Base-by-base conservation (phyloP, 768 basidiomycete genomes). In the Phaffia australis region DNA sequence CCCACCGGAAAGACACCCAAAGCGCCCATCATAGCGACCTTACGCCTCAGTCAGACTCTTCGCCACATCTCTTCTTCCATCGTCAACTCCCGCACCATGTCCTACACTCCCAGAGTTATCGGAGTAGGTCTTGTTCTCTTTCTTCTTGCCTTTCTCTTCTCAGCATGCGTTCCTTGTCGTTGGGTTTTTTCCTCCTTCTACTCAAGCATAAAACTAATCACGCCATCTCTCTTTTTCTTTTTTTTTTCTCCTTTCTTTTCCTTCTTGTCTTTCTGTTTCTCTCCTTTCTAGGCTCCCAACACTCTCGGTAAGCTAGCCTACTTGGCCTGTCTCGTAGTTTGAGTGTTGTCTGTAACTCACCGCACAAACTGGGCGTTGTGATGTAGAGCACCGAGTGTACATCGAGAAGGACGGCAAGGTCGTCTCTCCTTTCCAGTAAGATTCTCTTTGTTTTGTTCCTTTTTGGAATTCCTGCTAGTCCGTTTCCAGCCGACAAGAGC, bases 361-460 rank as follows among this genome's bases (percentile, higher is more conserved):
- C 51, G 19, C 19, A 55, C 2, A 21, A 23, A n/a, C 23, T 62
- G 25, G 11, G 56, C 25, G 21, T 16, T 50, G 7, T 50, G 19
- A 23, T 27, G 58, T 78, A 97, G 95, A 98, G 73, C 90, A 97
- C 80, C 87, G 94, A 71, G 87, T 94, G 68, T 99, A 79, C 83
- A 84, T 91, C 79, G 93, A 98, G 78, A 87, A 89, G 75, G 86
- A 88, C 73, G 87, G 87, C 72, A 81, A 83, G 63, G 87, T 76
- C 68, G 72, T 77, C 59, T 77, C 76, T 42, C 72, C 75, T 47
- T 77, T 77, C 75, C 76, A 77, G 76, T 76, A 66, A 68, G 75
- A 72, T 32, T 29, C 51, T 47, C 11, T 56, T 8, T 18, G 11
- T 23, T 5, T 50, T 5, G 19, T 5, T 5, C 16, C 21, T 55